phyloP scores from a whole-genome alignment of 108 stramenopile genomes.

The Mayamaea pseudoterrestris region DNA sequence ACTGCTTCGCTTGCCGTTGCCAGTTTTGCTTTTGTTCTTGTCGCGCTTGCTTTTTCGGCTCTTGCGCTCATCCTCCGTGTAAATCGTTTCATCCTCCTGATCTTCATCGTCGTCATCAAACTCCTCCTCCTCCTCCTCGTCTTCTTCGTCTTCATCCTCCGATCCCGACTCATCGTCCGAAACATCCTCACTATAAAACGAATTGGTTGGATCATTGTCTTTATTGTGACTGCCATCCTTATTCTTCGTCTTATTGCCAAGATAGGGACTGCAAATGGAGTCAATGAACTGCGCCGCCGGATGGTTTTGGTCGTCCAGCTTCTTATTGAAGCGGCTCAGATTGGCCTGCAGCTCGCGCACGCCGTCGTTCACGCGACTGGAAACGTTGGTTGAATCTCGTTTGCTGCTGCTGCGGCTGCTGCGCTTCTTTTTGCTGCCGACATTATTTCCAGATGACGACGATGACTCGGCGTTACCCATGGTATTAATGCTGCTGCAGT shows the following conservation, averaged over 20 bases:
- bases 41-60: constrained; percentile 5
- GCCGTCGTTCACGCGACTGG: no score
- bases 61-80: constrained; percentile 19
- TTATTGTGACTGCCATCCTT: constrained; percentile 1
- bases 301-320: constrained; percentile 28
- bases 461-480: no score
- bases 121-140: constrained; percentile 10
- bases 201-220: constrained; percentile 11
- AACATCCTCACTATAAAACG: constrained; percentile 9
- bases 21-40: neutral
- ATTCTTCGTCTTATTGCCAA: constrained; percentile 13
- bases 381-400: no score
- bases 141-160: constrained; percentile 21
- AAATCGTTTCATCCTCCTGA: neutral
- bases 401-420: no score
- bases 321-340: no score
- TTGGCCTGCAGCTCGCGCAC: no score
- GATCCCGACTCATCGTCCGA: constrained; percentile 19
- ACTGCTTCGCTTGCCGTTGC: neutral
- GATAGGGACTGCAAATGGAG: constrained; percentile 22
- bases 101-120: neutral
- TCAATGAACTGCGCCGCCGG: constrained; percentile 33
- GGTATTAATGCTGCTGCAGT: no score
- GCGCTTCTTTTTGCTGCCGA: no score
- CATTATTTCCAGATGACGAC: no score